A percentile compares a stretch with the other conserved stretches of the same genome.
phyloP scores from a whole-genome alignment of 202 grass and related monocot species.

The Bolboschoenoplectus hybrid region DNA sequence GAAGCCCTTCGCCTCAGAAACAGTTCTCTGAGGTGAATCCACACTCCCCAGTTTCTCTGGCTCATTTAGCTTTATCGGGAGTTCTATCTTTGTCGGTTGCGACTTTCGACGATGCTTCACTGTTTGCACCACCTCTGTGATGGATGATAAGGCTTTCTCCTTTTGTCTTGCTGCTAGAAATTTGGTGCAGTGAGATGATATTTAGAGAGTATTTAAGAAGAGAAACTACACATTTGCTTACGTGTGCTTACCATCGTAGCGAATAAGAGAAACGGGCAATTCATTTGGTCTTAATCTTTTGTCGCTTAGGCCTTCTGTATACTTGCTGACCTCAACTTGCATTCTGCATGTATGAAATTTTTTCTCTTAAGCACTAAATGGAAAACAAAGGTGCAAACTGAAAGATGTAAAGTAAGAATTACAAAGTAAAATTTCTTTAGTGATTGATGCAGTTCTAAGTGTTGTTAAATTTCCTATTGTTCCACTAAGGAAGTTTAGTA shows the following conservation, averaged over 20 bases:
- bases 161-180: constrained; percentile 69
- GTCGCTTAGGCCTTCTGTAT: constrained; percentile 91
- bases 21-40: constrained; percentile 42
- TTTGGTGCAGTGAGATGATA: neutral
- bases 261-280: constrained; percentile 91
- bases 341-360: constrained; percentile 56
- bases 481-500: neutral
- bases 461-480: constrained; percentile 11
- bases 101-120: constrained; percentile 67
- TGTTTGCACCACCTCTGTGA: constrained; percentile 87
- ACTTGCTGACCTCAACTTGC: constrained; percentile 99
- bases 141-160: constrained; percentile 88
- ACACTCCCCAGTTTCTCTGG: constrained; percentile 41
- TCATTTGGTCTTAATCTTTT: constrained; percentile 89
- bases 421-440: neutral
- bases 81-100: constrained; percentile 36
- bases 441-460: neutral
- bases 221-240: neutral
- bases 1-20: constrained; percentile 29
- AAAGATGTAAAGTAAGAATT: neutral
- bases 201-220: neutral
- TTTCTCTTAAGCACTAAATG: neutral
- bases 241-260: constrained; percentile 70
- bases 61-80: constrained; percentile 40
- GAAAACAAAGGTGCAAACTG: neutral